Percentiles rank a stretch among this genome's conserved stretches.
These are phyloP conservation scores for Colletotrichum noveboracense DNA, from an alignment of 2,329 filamentous ascomycete genomes.

Conservation along the genomic window DNA sequence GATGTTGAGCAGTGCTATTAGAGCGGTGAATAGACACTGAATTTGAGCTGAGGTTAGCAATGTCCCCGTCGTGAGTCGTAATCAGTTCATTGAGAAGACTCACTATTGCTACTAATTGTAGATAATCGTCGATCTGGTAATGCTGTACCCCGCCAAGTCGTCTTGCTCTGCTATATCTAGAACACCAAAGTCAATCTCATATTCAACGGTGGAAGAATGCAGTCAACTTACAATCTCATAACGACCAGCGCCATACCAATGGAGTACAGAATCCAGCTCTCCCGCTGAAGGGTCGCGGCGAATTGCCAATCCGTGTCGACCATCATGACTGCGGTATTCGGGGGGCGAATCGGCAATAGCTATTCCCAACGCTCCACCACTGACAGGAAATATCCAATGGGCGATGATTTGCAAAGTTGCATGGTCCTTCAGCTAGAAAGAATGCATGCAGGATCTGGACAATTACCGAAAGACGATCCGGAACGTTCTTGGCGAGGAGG, in stretches of 20 bases:
- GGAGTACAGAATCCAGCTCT: conserved; percentile 6
- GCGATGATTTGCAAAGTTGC: not conserved
- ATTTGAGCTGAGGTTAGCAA: not conserved
- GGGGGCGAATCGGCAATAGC: not conserved
- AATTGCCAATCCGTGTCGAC: not conserved
- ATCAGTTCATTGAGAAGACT: not conserved
- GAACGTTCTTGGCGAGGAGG: not conserved
- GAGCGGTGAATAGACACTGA: not conserved
- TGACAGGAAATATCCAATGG: not conserved
- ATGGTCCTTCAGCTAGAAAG: not conserved
- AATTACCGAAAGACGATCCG: not conserved
- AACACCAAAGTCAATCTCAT: not conserved
- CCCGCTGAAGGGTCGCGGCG: not conserved
- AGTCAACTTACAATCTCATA: not conserved
- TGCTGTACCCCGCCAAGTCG: not conserved
- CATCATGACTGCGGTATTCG: not conserved
- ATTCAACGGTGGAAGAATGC: rapidly evolving
- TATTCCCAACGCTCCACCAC: not conserved
- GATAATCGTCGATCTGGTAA: conserved; percentile 7
- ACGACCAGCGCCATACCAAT: not conserved
- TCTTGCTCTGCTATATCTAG: conserved; percentile 5
- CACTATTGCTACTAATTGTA: conserved; percentile 17
- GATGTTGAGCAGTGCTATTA: not conserved
- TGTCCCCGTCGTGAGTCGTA: not conserved
- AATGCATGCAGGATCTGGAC: not conserved